Base-by-base conservation (phyloP, 495 filamentous ascomycete genomes). In the Sphaerosporella brunnea region DNA sequence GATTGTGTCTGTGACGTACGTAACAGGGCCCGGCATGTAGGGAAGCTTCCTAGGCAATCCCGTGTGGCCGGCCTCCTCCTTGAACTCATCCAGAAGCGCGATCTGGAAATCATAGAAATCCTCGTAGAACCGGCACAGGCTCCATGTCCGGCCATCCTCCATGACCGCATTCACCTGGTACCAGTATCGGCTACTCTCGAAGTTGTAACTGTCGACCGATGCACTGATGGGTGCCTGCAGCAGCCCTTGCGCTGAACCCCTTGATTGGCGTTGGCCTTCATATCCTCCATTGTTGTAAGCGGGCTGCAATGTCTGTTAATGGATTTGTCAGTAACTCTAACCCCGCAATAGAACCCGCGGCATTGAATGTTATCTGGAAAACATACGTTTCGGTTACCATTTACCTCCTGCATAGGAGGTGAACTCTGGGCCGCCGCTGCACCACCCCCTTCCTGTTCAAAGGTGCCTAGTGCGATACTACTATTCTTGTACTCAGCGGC, bases 51-150 rank as follows among this genome's bases (percentile, higher is more conserved):
- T 77, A 45, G 80, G 75, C 53, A 78, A 77, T 40, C 75, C 76
- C 45, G 82, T 81, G 23, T 80, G 81, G 19, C 90, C 88, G 23
- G 90, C 87, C 59, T 96, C 92, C 13, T 82, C 77, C 28, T 90
- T 88, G 60, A 94, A 96, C 54, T 93, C 84, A 34, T 84, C 87
- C 36, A 97, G 70, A 4, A 97, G 79, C 15, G 82, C 79, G 61
- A 96, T 96, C 63, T 97, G 90, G 65, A 96, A 93, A 60, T 96
- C 90, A 64, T 96, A 97, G 61, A 97, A 97, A 62, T 97, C 92
- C 60, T 94, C 84, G 58, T 97, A 97, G 58, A 86, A 90, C 40
- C 90, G 75, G 41, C 82, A 84, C 36, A 97, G 66, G 60, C 92
- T 85, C 86, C 88, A 96, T 55, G 81, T 78, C 36, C 80, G 75